Percentiles rank a stretch among this genome's conserved stretches.
Conservation (phyloP, 176 grass and related monocot species). For the Dendrocalamus sinicus region DNA sequence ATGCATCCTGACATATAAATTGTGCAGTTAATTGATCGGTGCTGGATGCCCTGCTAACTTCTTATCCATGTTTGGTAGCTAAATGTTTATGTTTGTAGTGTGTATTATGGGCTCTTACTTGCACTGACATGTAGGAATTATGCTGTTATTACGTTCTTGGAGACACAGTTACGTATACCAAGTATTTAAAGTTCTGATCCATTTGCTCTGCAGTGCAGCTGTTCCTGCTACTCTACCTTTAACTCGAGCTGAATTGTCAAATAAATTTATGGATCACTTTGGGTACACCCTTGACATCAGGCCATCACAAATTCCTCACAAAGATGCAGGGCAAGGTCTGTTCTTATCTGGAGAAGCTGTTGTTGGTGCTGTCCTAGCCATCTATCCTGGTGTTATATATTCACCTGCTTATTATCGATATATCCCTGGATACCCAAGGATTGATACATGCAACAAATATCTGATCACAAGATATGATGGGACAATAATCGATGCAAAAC, state of each 20-base stretch:
- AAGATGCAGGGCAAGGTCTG: conserved; percentile 87
- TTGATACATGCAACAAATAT: conserved; percentile 78
- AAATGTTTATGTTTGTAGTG: background rate
- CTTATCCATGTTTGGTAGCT: background rate
- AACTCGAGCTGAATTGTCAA: conserved; percentile 64
- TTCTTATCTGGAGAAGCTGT: conserved; percentile 74
- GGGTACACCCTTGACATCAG: conserved; percentile 77
- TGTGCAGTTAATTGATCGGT: background rate
- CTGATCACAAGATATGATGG: conserved; percentile 93
- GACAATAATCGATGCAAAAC: conserved; percentile 84
- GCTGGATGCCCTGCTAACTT: background rate
- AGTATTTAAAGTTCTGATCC: conserved; percentile 29
- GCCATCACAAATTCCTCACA: conserved; percentile 79
- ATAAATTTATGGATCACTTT: conserved; percentile 59
- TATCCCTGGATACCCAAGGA: conserved; percentile 91
- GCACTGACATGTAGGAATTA: background rate
- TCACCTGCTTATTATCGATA: conserved; percentile 92
- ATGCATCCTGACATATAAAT: conserved; percentile 32
- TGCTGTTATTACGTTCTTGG: background rate
- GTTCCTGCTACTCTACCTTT: conserved; percentile 67
- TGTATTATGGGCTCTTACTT: background rate
- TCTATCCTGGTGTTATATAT: conserved; percentile 92
- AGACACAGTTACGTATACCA: background rate
- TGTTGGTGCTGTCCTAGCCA: conserved; percentile 73
- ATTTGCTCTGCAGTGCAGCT: conserved; percentile 70